Percentiles rank a stretch among this genome's conserved stretches.
Evolutionary conservation across 2,329 filamentous ascomycete species (phyloP).

Genomic region (Colletotrichum simmondsii): DNA sequence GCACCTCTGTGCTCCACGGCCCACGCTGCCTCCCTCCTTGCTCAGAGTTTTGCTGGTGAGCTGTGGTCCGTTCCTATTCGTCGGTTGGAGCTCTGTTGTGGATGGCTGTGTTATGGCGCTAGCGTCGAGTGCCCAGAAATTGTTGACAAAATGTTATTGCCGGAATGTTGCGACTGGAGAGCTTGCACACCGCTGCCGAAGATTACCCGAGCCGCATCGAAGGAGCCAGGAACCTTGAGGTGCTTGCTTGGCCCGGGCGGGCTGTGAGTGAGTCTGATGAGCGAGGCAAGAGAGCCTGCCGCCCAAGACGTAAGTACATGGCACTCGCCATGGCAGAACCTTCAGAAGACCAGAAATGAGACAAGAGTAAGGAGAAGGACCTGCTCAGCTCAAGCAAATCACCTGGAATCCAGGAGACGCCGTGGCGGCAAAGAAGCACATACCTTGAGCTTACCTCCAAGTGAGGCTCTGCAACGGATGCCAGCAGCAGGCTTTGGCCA

Average conservation of each 20-base stretch:
- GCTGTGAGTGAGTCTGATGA: conserved; percentile 10
- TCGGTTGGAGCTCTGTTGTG: conserved; percentile 21
- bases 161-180: conserved; percentile 17
- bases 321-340: background rate
- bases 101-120: conserved; percentile 35
- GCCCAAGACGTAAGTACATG: background rate
- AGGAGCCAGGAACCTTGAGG: background rate
- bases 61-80: conserved; percentile 16
- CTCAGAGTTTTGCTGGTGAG: conserved; percentile 31
- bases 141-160: conserved; percentile 30
- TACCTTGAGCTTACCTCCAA: conserved; percentile 32
- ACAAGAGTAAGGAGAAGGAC: background rate
- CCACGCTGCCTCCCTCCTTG: background rate
- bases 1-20: background rate
- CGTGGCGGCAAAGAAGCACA: conserved; percentile 9
- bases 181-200: conserved; percentile 6
- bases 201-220: conserved; percentile 25
- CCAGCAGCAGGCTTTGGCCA: conserved; percentile 25
- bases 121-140: conserved; percentile 27
- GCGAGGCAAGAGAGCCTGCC: conserved; percentile 15
- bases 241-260: background rate
- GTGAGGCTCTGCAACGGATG: conserved; percentile 31
- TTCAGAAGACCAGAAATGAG: background rate
- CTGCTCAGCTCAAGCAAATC: conserved; percentile 9
- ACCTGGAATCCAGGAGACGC: background rate